Percentiles rank a stretch among this genome's conserved stretches.
phyloP scores from a whole-genome alignment of 768 basidiomycete species.

The Amanita muscaria region DNA sequence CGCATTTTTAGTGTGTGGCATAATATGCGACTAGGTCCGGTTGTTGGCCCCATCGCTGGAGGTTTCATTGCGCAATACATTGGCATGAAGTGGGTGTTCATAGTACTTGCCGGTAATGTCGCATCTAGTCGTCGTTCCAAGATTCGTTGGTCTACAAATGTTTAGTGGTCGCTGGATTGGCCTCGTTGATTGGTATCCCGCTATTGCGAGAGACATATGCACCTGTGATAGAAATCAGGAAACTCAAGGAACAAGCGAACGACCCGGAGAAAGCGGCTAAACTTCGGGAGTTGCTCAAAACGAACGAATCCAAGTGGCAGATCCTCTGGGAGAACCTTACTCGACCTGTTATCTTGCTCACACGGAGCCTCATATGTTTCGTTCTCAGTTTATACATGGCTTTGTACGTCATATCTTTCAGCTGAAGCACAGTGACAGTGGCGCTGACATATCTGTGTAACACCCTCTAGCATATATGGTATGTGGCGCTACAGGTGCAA shows the following conservation, averaged over 20 bases:
- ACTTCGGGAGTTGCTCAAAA: constrained; percentile 8
- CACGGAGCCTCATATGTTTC: constrained; percentile 59
- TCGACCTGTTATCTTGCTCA: constrained; percentile 51
- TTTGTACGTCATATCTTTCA: constrained; percentile 51
- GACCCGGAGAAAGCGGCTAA: constrained; percentile 38
- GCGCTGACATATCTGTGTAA: constrained; percentile 1
- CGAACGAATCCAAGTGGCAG: constrained; percentile 24
- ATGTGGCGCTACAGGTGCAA: constrained; percentile 6
- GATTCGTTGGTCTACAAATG: background rate
- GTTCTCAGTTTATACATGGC: constrained; percentile 63
- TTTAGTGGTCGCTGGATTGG: constrained; percentile 32
- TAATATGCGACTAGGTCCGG: constrained; percentile 28
- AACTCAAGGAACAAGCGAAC: constrained; percentile 19
- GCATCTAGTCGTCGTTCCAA: too few relatives aligned
- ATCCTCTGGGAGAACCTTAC: constrained; percentile 55
- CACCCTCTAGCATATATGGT: constrained; percentile 42
- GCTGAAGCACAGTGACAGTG: background rate
- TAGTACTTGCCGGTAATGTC: constrained; percentile 33
- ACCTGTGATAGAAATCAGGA: constrained; percentile 51
- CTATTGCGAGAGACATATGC: constrained; percentile 67
- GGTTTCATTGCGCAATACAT: constrained; percentile 54
- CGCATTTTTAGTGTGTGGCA: too few relatives aligned
- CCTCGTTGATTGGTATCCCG: constrained; percentile 44
- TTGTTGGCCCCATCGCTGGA: constrained; percentile 54
- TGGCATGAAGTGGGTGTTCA: constrained; percentile 56